These are phyloP conservation scores for Botrytis pseudocinerea DNA, from an alignment of 2,329 filamentous ascomycete genomes.

Conservation along the genomic window DNA sequence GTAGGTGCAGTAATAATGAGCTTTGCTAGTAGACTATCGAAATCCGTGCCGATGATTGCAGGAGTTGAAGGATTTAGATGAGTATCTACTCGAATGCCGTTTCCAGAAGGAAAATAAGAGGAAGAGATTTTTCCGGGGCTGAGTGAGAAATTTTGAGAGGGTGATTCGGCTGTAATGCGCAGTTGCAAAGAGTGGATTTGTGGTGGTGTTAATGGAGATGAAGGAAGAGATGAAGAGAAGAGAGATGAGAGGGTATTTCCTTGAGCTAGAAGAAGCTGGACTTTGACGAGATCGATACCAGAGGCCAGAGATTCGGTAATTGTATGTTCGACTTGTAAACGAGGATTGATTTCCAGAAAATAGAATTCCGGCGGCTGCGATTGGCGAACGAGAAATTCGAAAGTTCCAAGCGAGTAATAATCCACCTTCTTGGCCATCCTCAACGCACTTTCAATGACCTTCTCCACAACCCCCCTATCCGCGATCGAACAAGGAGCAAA, in stretches of 20 bases:
- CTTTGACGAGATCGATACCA: slow-evolving; percentile 39
- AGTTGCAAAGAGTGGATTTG: slow-evolving; percentile 47
- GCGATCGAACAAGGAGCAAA: slow-evolving; percentile 67
- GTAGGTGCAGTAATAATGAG: slow-evolving; percentile 48
- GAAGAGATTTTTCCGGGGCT: slow-evolving; percentile 60
- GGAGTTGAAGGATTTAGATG: slow-evolving; percentile 43
- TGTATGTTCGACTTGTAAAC: slow-evolving; percentile 40
- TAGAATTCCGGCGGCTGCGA: slow-evolving; percentile 45
- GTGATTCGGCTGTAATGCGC: slow-evolving; percentile 48
- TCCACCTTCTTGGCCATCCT: slow-evolving; percentile 53
- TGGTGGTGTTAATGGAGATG: slow-evolving; percentile 40
- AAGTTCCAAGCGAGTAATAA: slow-evolving; percentile 62
- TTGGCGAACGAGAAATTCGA: slow-evolving; percentile 62
- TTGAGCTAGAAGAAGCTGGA: slow-evolving; percentile 43
- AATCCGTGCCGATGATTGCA: slow-evolving; percentile 49
- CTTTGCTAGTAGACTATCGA: slow-evolving; percentile 51
- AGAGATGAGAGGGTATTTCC: slow-evolving; percentile 40
- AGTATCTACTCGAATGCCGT: slow-evolving; percentile 52
- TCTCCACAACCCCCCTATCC: slow-evolving; percentile 44
- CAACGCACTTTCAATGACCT: slow-evolving; percentile 50
- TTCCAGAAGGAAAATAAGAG: slow-evolving; percentile 56
- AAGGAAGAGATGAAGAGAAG: slow-evolving; percentile 37
- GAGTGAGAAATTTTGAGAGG: slow-evolving; percentile 51
- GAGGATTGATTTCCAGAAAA: slow-evolving; percentile 39
- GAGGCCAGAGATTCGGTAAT: slow-evolving; percentile 44